Evolutionary conservation across 208 protist genomes (phyloP), one percentile per base, ranked within the genome.

Genomic region (Wallacemonas sp.): DNA sequence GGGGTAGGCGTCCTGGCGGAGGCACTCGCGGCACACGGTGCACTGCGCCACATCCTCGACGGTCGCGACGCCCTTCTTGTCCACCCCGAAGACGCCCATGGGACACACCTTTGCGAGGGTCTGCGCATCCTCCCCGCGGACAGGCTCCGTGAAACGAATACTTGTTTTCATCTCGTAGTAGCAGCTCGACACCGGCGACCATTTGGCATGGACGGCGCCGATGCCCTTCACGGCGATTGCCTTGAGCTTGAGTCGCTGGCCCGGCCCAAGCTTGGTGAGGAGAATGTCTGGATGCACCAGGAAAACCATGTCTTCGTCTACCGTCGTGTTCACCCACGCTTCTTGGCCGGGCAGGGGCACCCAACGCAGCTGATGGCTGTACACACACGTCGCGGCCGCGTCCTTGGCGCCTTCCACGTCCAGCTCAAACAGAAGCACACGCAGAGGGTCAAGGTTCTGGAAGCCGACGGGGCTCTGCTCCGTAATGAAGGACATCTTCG

Each of bases 171-270:
- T 85, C 57, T 97, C 83, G 79, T 99, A 99, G 46, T 92, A 97
- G 48, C 97, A 98, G 10, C 97, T 97, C 10, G 95, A 91, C 29
- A 99, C 98, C 0, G 98, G 98, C 12, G 89, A 92, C 95, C 97
- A 99, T 85, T 99, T 99, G 39, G 98, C 93, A 79, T 99, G 99
- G 19, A 89, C 87, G 39, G 85, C 88, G 45, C 98, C 98, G 54
- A 98, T 90, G 17, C 98, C 98, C 71, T 99, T 99, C 13, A 98
- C 81, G n/a, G 89, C 94, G 52, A 97, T 89, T 22, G 78, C 89
- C 42, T 88, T 89, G 30, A 98, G 72, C 68, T 98, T 96, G 26
- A 99, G 74, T 2, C 82, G 76, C 81, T 99, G 97, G 1, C 96
- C 94, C 2, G 97, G 97, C n/a, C 95, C 90, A 34, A 99, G 70